Evolutionary conservation across 140 eudicot species (phyloP).

Genomic region (Cichorium intybus): DNA sequence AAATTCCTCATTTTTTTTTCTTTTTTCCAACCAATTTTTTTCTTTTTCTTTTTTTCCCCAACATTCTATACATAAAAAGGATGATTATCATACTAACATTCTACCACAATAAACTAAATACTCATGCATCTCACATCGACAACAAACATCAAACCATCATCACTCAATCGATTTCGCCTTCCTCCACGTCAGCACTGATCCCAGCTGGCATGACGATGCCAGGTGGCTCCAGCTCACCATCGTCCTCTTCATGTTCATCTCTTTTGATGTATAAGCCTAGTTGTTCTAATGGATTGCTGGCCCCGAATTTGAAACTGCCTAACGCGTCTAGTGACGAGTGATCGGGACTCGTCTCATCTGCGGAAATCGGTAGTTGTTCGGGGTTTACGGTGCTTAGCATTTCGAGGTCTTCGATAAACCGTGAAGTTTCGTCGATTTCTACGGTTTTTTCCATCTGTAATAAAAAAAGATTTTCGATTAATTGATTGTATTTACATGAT

Average conservation of each 20-base stretch:
- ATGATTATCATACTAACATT: conserved; percentile 4
- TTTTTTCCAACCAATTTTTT: conserved; percentile 3
- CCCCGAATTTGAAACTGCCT: conserved; percentile 76
- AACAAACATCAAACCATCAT: too few species aligned
- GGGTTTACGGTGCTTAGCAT: conserved; percentile 51
- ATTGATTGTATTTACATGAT: too few species aligned
- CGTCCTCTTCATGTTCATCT: conserved; percentile 87
- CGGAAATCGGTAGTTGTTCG: conserved; percentile 50
- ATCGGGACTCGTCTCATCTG: conserved; percentile 71
- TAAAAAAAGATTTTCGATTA: too few species aligned
- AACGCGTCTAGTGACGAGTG: conserved; percentile 51
- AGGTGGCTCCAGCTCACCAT: conserved; percentile 57
- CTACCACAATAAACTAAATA: conserved; percentile 6
- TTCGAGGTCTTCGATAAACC: conserved; percentile 73
- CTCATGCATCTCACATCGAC: too few species aligned
- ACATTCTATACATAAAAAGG: conserved; percentile 23
- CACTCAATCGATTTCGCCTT: conserved; percentile 77
- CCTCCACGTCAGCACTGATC: conserved; percentile 55
- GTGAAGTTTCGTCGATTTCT: conserved; percentile 69
- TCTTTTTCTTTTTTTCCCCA: neutral
- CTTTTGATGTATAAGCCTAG: conserved; percentile 80
- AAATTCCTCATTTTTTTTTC: neutral
- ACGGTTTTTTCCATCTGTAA: conserved; percentile 81
- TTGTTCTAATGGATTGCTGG: conserved; percentile 80
- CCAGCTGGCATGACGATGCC: conserved; percentile 9